Base-by-base conservation (phyloP, 331 rosid genomes). In the Malus hybrid region DNA sequence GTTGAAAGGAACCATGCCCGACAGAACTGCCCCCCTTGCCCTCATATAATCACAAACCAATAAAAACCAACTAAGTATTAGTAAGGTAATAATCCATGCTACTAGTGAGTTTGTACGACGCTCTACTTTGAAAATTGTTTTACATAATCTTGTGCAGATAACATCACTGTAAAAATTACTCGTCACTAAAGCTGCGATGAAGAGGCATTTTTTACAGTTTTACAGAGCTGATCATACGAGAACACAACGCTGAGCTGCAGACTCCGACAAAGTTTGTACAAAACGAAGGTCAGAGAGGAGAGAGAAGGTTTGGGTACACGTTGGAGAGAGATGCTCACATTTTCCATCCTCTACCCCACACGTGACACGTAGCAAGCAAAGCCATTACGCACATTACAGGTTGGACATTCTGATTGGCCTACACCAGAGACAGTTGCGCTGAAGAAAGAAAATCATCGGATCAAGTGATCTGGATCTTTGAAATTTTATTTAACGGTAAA, bases 361-460 rank as follows among this genome's bases (percentile, higher is more conserved):
- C 22, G 2, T 50, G 74, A 76, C 50, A 67, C 77, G 79, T 66
- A 34, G 77, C 22, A 5, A 7, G 5, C 18, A n/a, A 29, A 19
- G 24, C 78, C 76, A 80, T 20, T 73, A n/a, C 4, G 52, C 11
- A 10, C 52, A 7, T n/a, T 59, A 50, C 83, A 83, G 79, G 84
- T 66, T 28, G 76, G 20, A 33, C 6, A 24, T 16, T 32, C 16
- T 71, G 54, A 84, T 84, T 81, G 82, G 87, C 18, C 1, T 1
- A 4, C 39, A 65, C 36, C 61, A 16, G 65, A 86, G 80, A 81
- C 83, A 76, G 76, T 86, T 86, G 88, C 80, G 89, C 85, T 90
- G 91, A 90, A 85, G 89, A 28, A 3, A 28, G 3, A 28, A 28
- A 2, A 28, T 28, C 29, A 28, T 28, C 29, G 29, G 29, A 28